phyloP scores from a whole-genome alignment of 768 basidiomycete species.

The Amanita pallidorosea region DNA sequence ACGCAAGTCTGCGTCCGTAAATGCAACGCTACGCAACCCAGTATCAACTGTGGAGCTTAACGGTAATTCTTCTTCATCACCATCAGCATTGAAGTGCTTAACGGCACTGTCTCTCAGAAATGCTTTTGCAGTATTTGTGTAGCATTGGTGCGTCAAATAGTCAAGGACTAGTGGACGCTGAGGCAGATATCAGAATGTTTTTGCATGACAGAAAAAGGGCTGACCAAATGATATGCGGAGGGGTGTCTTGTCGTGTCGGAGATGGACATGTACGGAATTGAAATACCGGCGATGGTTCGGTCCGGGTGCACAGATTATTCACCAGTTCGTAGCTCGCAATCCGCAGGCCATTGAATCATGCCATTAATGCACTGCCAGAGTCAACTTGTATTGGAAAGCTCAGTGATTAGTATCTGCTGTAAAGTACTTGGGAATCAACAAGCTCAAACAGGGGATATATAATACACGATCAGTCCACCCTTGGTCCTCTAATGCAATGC shows the following conservation, averaged over 20 bases:
- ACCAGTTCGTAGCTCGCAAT: not conserved
- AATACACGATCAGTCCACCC: not conserved
- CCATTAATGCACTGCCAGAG: not conserved
- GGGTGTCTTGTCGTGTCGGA: constrained; percentile 8
- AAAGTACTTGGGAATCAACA: not conserved
- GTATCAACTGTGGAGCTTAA: constrained; percentile 4
- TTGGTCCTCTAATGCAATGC: not conserved
- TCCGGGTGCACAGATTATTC: constrained; percentile 1
- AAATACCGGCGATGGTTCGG: not conserved
- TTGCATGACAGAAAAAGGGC: constrained; percentile 2
- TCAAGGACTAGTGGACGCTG: constrained; percentile 65
- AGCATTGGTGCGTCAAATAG: constrained; percentile 68
- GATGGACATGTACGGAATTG: not conserved
- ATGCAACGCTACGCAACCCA: not conserved
- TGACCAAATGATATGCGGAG: constrained; percentile 34
- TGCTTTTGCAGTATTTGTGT: constrained; percentile 57
- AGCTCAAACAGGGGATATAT: not conserved
- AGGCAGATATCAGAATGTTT: not conserved
- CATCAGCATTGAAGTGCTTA: constrained; percentile 57
- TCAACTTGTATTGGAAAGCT: not conserved
- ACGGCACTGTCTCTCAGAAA: constrained; percentile 56
- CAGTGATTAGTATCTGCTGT: not conserved
- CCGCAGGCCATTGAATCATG: not conserved
- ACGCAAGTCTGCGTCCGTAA: not conserved
- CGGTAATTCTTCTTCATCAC: constrained; percentile 40